phyloP scores from a whole-genome alignment of 495 filamentous ascomycete genomes.

The Chaetomium fimeti region DNA sequence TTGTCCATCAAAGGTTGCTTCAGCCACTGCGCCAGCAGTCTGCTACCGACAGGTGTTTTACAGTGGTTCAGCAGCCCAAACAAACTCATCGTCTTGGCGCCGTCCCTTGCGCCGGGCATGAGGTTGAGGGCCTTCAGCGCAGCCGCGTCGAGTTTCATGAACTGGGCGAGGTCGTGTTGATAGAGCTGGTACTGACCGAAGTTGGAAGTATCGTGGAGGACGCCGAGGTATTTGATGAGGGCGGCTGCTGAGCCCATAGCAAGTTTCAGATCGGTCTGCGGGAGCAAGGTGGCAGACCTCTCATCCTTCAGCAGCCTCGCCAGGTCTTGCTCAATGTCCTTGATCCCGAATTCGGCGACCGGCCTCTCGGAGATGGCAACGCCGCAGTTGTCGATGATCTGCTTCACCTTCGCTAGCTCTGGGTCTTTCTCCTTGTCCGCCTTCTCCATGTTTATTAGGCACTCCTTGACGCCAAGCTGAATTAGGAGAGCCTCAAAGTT shows the following conservation, averaged over 20 bases:
- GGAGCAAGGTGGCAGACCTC: constrained; percentile 68
- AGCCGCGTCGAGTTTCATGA: constrained; percentile 97
- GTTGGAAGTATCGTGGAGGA: constrained; percentile 86
- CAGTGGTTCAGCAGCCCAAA: constrained; percentile 95
- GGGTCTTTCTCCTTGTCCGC: constrained; percentile 71
- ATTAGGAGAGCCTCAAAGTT: constrained; percentile 97
- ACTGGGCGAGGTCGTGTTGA: constrained; percentile 95
- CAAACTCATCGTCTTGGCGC: constrained; percentile 95
- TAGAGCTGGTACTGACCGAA: constrained; percentile 97
- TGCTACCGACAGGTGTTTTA: constrained; percentile 90
- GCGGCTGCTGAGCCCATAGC: constrained; percentile 95
- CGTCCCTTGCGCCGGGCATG: constrained; percentile 93
- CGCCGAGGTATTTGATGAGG: constrained; percentile 91
- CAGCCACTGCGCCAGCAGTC: constrained; percentile 91
- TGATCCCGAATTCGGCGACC: constrained; percentile 74
- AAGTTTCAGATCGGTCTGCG: constrained; percentile 90
- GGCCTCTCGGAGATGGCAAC: constrained; percentile 81
- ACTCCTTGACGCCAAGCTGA: constrained; percentile 93
- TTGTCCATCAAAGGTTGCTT: constrained; percentile 97
- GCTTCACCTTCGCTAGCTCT: constrained; percentile 81
- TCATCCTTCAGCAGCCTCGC: constrained; percentile 84
- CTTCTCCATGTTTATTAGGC: constrained; percentile 73
- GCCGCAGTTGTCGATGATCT: constrained; percentile 88
- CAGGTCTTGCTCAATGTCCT: constrained; percentile 95
- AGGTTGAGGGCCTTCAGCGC: constrained; percentile 92